A percentile compares a stretch with the other conserved stretches of the same genome.
Conservation (phyloP, 2,329 filamentous ascomycete genomes). For the Atkinsonella texensis region DNA sequence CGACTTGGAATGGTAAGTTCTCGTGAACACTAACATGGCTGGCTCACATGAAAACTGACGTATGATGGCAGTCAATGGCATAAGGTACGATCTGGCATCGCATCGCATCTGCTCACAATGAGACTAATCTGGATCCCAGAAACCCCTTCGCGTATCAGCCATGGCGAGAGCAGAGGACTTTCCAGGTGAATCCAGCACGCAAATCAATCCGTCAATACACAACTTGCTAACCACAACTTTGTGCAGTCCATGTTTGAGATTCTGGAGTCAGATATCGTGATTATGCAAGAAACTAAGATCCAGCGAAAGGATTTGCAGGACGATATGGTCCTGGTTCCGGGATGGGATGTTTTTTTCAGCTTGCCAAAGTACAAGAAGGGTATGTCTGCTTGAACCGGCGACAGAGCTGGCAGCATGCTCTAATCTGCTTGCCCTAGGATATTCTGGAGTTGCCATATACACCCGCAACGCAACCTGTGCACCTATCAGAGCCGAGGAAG, state of each 20-base stretch:
- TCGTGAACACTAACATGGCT: background rate
- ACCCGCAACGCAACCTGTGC: constrained; percentile 77
- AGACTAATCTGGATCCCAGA: constrained; percentile 25
- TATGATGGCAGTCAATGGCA: constrained; percentile 55
- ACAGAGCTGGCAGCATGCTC: background rate
- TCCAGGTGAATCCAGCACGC: constrained; percentile 38
- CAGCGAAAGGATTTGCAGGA: constrained; percentile 83
- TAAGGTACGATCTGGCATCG: constrained; percentile 36
- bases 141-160: constrained; percentile 78
- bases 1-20: constrained; percentile 68
- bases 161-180: constrained; percentile 62
- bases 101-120: background rate
- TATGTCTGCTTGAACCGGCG: constrained; percentile 19
- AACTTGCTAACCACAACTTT: background rate
- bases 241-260: constrained; percentile 81
- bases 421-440: constrained; percentile 44
- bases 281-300: constrained; percentile 95
- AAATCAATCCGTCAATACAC: background rate
- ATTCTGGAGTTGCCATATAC: constrained; percentile 92
- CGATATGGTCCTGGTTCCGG: constrained; percentile 89
- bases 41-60: constrained; percentile 2
- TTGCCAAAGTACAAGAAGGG: constrained; percentile 90
- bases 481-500: constrained; percentile 85
- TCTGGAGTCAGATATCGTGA: constrained; percentile 80
- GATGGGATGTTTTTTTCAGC: constrained; percentile 96